Percentiles rank a stretch among this genome's conserved stretches.
These are phyloP conservation scores for Mallotus repandus DNA, from an alignment of 441 rosid genomes.

Conservation along the genomic window DNA sequence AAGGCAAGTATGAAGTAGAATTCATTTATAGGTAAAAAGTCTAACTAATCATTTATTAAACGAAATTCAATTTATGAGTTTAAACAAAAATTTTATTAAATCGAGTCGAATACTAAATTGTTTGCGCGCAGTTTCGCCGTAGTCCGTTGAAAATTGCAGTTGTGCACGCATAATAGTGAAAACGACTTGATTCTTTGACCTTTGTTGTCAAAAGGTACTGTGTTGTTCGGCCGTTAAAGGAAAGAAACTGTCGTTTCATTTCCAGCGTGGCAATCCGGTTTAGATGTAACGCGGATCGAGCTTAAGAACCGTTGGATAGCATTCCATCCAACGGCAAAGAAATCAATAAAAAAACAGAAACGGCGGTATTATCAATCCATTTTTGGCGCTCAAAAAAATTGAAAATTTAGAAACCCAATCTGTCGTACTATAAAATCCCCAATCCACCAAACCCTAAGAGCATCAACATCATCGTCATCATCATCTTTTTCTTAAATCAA, in stretches of 20 bases:
- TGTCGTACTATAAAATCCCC: neutral
- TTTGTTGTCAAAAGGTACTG: too few species aligned
- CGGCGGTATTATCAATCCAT: neutral
- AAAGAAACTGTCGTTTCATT: neutral
- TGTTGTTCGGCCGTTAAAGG: neutral
- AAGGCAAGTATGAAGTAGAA: too few species aligned
- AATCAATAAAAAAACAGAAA: neutral
- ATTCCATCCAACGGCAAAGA: slow-evolving; percentile 12
- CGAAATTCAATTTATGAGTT: too few species aligned
- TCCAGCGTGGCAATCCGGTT: slow-evolving; percentile 17
- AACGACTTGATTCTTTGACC: too few species aligned
- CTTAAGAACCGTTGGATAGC: neutral
- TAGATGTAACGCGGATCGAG: neutral
- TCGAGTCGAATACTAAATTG: too few species aligned
- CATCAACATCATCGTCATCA: too few species aligned
- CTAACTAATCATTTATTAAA: too few species aligned
- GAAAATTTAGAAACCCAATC: neutral
- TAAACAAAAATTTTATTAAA: too few species aligned
- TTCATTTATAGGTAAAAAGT: too few species aligned
- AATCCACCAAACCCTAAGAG: neutral
- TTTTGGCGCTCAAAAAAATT: slow-evolving; percentile 1
- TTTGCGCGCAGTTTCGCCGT: too few species aligned
- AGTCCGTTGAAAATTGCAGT: too few species aligned
- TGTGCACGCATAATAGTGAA: too few species aligned
- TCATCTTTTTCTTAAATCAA: neutral